Evolutionary conservation across 139 green algal genomes (phyloP).

Genomic region (Coccomyxa sp.): DNA sequence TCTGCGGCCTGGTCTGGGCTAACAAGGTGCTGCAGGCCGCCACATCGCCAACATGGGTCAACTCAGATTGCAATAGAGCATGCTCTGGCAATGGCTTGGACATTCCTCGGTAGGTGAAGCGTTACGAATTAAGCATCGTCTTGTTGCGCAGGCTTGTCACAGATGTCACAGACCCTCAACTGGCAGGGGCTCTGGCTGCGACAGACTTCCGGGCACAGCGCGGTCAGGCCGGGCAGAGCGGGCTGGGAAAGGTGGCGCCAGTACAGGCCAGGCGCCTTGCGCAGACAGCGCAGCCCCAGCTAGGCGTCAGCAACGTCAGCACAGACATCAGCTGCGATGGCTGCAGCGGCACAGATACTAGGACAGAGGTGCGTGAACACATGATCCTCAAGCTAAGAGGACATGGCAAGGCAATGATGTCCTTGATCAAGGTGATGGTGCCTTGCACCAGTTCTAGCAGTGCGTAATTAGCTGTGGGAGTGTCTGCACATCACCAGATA

Average conservation of each 20-base stretch:
- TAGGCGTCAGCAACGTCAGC: neutral
- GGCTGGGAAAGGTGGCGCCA: neutral
- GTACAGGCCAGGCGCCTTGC: neutral
- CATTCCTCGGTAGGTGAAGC: no score
- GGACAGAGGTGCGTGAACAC: neutral
- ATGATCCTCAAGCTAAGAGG: neutral
- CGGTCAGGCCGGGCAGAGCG: neutral
- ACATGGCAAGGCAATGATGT: neutral
- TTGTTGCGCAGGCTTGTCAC: neutral
- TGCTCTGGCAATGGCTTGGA: no score
- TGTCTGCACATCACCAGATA: neutral
- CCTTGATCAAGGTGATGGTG: neutral
- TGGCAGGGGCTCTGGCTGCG: neutral
- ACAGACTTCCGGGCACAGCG: neutral
- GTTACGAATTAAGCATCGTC: no score
- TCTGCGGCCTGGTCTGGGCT: neutral
- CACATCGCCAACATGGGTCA: neutral
- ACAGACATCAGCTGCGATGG: conserved; percentile 15
- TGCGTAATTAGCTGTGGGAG: neutral
- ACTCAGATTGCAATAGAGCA: neutral
- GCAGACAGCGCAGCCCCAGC: no score
- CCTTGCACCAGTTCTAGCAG: neutral
- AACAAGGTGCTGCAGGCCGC: neutral
- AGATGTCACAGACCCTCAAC: neutral
- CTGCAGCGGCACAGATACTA: conserved; percentile 15